Evolutionary conservation across 2,329 filamentous ascomycete genomes (phyloP).

Genomic region (Exophiala bonariae): DNA sequence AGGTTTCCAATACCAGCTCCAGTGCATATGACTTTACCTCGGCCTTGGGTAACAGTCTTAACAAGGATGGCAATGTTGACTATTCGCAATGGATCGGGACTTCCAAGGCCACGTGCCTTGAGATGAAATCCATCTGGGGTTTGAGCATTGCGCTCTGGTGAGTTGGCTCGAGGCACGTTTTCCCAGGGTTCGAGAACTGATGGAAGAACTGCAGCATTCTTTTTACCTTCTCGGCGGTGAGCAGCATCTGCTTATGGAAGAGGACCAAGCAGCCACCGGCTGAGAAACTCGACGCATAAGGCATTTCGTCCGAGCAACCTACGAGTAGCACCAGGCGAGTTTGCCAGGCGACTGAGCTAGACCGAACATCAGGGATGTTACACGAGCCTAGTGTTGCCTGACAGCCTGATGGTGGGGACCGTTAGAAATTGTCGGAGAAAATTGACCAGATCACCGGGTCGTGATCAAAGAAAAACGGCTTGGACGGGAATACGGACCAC

Average conservation of each 20-base stretch:
- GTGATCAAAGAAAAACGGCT: too few species aligned
- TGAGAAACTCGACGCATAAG: slow-evolving; percentile 53
- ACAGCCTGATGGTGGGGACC: too few species aligned
- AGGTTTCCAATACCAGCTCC: slow-evolving; percentile 45
- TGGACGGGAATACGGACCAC: too few species aligned
- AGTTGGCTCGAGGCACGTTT: slow-evolving; percentile 33
- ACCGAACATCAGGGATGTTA: too few species aligned
- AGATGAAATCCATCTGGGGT: slow-evolving; percentile 87
- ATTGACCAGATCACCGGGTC: too few species aligned
- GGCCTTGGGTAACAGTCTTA: slow-evolving; percentile 53
- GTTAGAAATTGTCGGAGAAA: too few species aligned
- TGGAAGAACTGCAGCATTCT: slow-evolving; percentile 51
- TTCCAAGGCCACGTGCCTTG: slow-evolving; percentile 68
- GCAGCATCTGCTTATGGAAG: slow-evolving; percentile 63
- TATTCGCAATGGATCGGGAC: slow-evolving; percentile 60
- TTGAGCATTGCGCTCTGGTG: slow-evolving; percentile 74
- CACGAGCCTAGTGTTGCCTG: too few species aligned
- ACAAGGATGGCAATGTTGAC: slow-evolving; percentile 50
- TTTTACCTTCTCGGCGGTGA: slow-evolving; percentile 64
- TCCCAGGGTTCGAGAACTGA: slow-evolving; percentile 7
- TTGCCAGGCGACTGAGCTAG: too few species aligned
- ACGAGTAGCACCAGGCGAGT: too few species aligned
- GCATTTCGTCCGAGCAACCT: neutral
- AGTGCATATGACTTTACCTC: slow-evolving; percentile 56
- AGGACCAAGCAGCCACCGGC: slow-evolving; percentile 50